Conservation (phyloP, 1,284 basidiomycete species). For the Papiliotrema fonsecae region DNA sequence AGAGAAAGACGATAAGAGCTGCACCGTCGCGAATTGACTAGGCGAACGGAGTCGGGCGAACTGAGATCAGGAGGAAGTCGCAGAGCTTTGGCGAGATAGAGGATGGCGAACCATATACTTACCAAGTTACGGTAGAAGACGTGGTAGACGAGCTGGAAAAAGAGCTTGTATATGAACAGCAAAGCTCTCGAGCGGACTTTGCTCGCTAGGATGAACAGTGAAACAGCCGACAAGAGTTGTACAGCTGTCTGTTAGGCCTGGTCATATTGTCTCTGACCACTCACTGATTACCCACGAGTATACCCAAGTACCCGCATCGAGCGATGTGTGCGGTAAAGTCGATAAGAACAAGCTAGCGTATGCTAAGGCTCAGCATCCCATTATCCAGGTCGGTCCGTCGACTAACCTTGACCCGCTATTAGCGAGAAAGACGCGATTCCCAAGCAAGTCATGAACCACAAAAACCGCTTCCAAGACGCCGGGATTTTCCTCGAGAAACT, state of each 20-base stretch:
- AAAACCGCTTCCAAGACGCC: slow-evolving; percentile 53
- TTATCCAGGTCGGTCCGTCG: neutral
- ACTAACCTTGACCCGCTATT: slow-evolving; percentile 53
- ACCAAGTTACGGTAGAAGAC: slow-evolving; percentile 48
- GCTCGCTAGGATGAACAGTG: slow-evolving; percentile 52
- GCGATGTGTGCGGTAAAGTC: slow-evolving; percentile 54
- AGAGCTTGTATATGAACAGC: slow-evolving; percentile 54
- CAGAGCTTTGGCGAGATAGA: neutral
- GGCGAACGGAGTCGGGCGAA: slow-evolving; percentile 45
- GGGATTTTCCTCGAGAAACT: slow-evolving; percentile 52
- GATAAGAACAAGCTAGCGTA: slow-evolving; percentile 55
- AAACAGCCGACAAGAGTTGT: slow-evolving; percentile 50
- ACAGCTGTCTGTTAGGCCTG: slow-evolving; percentile 34
- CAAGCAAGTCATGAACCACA: slow-evolving; percentile 56
- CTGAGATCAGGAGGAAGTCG: slow-evolving; percentile 8
- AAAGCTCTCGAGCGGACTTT: slow-evolving; percentile 54
- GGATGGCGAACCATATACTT: slow-evolving; percentile 5
- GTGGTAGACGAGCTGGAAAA: slow-evolving; percentile 49
- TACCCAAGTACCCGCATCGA: slow-evolving; percentile 56
- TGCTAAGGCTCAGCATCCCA: too few relatives aligned
- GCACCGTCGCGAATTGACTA: slow-evolving; percentile 53
- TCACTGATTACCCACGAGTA: slow-evolving; percentile 53
- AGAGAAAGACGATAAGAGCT: slow-evolving; percentile 53
- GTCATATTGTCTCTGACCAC: slow-evolving; percentile 6
- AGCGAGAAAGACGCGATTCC: slow-evolving; percentile 53